Percentiles rank a stretch among this genome's conserved stretches.
Conservation (phyloP, 768 basidiomycete genomes). For the Amanita pseudoporphyria region DNA sequence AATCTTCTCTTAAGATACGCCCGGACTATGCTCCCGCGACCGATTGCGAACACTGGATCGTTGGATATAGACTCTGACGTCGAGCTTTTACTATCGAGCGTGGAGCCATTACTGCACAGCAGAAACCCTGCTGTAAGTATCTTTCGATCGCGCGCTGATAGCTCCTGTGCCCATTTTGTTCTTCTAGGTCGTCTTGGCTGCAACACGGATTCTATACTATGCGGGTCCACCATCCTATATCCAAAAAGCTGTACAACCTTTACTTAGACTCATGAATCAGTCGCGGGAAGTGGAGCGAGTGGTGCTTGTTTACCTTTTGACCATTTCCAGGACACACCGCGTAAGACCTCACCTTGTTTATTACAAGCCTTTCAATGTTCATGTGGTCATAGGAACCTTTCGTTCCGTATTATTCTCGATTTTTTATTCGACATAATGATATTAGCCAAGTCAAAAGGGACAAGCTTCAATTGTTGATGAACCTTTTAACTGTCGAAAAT, state of each 20-base stretch:
- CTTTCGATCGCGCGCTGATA: neutral
- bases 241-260: slow-evolving; percentile 52
- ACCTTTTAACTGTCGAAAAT: slow-evolving; percentile 56
- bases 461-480: slow-evolving; percentile 70
- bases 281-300: slow-evolving; percentile 72
- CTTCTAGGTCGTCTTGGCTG: slow-evolving; percentile 70
- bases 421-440: slow-evolving; percentile 66
- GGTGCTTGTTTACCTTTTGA: slow-evolving; percentile 58
- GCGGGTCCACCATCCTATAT: slow-evolving; percentile 48
- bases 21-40: slow-evolving; percentile 70
- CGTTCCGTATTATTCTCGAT: slow-evolving; percentile 47
- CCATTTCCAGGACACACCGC: slow-evolving; percentile 54
- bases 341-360: slow-evolving; percentile 32
- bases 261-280: slow-evolving; percentile 60
- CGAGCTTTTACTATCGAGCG: slow-evolving; percentile 57
- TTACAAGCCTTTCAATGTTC: neutral
- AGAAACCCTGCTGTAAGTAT: slow-evolving; percentile 77
- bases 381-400: slow-evolving; percentile 46
- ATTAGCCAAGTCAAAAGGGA: slow-evolving; percentile 52
- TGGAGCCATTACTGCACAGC: slow-evolving; percentile 75
- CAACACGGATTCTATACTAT: slow-evolving; percentile 66
- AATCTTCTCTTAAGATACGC: slow-evolving; percentile 76
- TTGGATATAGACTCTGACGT: slow-evolving; percentile 74
- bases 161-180: neutral
- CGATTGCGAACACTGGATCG: slow-evolving; percentile 26